phyloP scores from a whole-genome alignment of 257 asterid species.

The Coffea eugenioides region DNA sequence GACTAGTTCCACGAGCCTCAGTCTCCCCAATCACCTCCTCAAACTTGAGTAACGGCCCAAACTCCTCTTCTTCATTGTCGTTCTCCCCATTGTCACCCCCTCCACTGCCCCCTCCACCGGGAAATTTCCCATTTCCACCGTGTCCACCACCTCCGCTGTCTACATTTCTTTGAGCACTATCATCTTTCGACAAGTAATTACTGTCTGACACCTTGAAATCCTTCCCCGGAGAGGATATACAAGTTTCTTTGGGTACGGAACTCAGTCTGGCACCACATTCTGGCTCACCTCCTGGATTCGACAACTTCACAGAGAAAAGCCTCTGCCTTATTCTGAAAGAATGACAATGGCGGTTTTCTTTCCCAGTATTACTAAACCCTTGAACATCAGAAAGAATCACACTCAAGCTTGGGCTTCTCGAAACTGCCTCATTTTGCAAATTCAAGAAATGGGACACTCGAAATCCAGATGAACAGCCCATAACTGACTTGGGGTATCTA shows the following conservation, averaged over 20 bases:
- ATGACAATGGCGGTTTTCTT: too few relatives aligned
- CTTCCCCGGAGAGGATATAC: conserved; percentile 23
- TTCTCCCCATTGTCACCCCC: conserved; percentile 43
- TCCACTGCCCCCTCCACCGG: conserved; percentile 45
- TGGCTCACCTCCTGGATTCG: conserved; percentile 44
- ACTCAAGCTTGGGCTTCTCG: conserved; percentile 18
- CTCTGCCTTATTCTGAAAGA: conserved; percentile 16
- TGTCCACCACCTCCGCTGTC: conserved; percentile 34
- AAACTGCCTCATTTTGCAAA: conserved; percentile 35
- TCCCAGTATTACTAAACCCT: conserved; percentile 11
- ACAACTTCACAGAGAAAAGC: conserved; percentile 41
- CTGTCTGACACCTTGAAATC: conserved; percentile 30
- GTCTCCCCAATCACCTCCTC: conserved; percentile 87
- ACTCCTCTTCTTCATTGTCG: conserved; percentile 69
- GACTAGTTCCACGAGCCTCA: conserved; percentile 70
- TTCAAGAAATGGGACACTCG: conserved; percentile 39
- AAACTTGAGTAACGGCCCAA: conserved; percentile 80
- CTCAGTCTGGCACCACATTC: conserved; percentile 31
- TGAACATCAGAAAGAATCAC: conserved; percentile 20
- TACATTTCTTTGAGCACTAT: conserved; percentile 21
- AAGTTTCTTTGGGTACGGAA: conserved; percentile 28
- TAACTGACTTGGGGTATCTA: conserved; percentile 46
- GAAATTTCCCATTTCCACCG: conserved; percentile 63
- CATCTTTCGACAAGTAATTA: conserved; percentile 19
- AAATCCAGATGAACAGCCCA: conserved; percentile 56